Base-by-base conservation (phyloP, 352 stramenopile species). In the Phytophthora pluvialis region DNA sequence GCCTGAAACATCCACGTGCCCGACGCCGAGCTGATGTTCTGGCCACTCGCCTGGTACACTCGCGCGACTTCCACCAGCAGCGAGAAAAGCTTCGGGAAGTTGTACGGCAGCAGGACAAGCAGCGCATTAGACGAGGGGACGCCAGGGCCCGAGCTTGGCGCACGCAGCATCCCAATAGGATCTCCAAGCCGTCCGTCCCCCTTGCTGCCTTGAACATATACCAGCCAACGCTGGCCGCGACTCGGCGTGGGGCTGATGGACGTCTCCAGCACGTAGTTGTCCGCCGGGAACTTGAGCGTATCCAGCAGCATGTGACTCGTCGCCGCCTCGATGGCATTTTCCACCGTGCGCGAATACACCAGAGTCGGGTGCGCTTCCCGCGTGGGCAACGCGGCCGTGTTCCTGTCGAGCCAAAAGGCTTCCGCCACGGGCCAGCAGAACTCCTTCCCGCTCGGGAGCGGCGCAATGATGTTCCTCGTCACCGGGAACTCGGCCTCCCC, bases 61-160 rank as follows among this genome's bases (percentile, higher is more conserved):
- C 88, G 79, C 4, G 84, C 87, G 6, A 88, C 86, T 60, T 96
- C 87, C 13, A 95, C 87, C 4, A 96, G 67, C 36, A 96, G 57
- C 11, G 80, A 80, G 33, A 96, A 96, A 7, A 96, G 68, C 33
- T 87, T 74, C 2, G 88, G 85, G 49, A 89, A 96, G 61, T 96
- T 96, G 65, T 96, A 95, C n/a, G 88, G 88, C n/a, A 96, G 69
- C 18, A 96, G 56, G 5, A 95, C 76, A n/a, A 96, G 78, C 58
- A 93, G 67, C 3, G 78, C 75, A 16, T 63, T 89, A 13, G 72
- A 70, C 0, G 63, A 63, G 3, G 73, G 75, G 1, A 77, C 65
- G 7, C 69, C 70, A 35, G 75, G 72, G 1, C 54, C 52, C 1
- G 63, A 68, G 12, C 26, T 70, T 8, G 67, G 55, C 0, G 71